Evolutionary conservation across 257 asterid genomes (phyloP), one percentile per base, ranked within the genome.

Genomic region (Solanum peruvianum): DNA sequence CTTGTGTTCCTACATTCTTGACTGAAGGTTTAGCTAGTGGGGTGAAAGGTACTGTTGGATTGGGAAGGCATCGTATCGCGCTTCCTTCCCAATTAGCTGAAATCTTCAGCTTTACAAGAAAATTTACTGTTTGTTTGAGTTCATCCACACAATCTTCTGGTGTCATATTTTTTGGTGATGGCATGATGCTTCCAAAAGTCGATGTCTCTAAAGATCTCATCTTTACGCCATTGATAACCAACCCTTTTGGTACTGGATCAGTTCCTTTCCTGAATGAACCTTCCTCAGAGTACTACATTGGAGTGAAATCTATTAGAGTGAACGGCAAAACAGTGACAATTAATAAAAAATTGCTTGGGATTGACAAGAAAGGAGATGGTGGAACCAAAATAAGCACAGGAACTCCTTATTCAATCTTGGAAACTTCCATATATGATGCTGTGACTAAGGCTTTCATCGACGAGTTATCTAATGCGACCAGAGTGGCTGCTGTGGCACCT

Each of bases 311-410:
- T 29, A 81, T 91, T 47, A 87, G 72, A 84, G 21, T 92, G 56
- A 90, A 91, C 4, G 88, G 87, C 4, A 83, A 88, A 84, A 21
- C 4, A 1, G 92, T 93, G 18, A 86, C 89, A 3, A 3, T 92
- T 1, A 89, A 90, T 73, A 72, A 87, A 35, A 83, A 85, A 7
- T 67, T 89, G 81, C 83, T 92, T 2, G 80, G 84, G 44, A 58
- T 92, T 49, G 86, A 91, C 41, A 67, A 23, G 5, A 85, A 86
- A 82, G 45, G 85, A 81, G 91, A 94, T 31, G 93, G 93, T 1
- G 95, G 95, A 15, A 92, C 93, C 14, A 92, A 92, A 67, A 92
- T 93, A 71, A 92, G 95, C 88, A 92, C 92, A 21, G 91, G 90
- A 8, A 89, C 29, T 86, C 92, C 93, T 33, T 92, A 91, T 86